phyloP scores from a whole-genome alignment of 208 protist genomes.

The Leishmania tropica region DNA sequence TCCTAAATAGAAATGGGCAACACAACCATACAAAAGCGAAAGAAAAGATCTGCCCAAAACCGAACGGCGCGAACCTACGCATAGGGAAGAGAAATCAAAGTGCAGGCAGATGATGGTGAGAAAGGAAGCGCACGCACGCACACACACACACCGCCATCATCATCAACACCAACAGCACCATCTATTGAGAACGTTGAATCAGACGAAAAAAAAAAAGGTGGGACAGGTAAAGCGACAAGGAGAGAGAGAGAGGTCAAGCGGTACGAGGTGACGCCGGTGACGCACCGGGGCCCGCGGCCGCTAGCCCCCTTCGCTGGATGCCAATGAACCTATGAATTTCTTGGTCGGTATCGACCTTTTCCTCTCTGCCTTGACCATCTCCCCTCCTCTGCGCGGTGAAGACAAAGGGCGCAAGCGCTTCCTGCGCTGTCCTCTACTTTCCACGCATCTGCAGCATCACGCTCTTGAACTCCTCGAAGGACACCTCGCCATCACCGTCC shows the following conservation, averaged over 20 bases:
- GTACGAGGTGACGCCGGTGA: not conserved
- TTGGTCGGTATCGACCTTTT: not conserved
- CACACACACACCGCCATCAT: not conserved
- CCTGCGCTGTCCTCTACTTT: conserved; percentile 51
- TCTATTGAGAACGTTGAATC: not conserved
- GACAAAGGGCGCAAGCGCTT: not conserved
- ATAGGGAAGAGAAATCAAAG: not conserved
- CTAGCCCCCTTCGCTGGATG: not conserved
- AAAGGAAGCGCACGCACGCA: not conserved
- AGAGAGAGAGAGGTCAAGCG: not conserved
- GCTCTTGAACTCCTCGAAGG: conserved; percentile 96
- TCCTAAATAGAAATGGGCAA: not conserved
- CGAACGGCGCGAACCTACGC: not conserved
- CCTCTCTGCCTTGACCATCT: not conserved
- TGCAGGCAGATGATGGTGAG: not conserved
- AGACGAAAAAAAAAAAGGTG: not conserved
- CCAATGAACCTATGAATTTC: not conserved
- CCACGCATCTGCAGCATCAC: conserved; percentile 94
- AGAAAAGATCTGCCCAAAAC: not conserved
- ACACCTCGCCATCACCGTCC: conserved; percentile 96
- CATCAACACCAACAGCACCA: not conserved
- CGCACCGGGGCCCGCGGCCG: not conserved
- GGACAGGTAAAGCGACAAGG: not conserved
- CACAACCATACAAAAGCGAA: not conserved
- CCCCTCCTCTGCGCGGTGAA: not conserved